Evolutionary conservation across 441 rosid genomes (phyloP).

Genomic region (Geranium incanum): DNA sequence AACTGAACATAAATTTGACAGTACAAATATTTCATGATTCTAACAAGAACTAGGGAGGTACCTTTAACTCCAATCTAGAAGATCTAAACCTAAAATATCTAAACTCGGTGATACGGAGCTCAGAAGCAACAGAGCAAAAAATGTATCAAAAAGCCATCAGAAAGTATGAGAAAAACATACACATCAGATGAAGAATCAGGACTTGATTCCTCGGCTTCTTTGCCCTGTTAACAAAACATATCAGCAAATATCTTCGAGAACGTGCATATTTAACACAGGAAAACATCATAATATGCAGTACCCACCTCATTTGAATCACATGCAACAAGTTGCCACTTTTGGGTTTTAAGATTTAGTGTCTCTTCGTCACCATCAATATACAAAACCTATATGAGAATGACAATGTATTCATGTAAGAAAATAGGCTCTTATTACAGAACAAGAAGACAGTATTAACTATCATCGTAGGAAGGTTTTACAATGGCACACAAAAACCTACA

Average conservation of each 20-base stretch:
- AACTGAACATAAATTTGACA: no score
- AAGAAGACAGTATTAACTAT: not conserved
- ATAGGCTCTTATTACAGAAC: not conserved
- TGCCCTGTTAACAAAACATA: conserved; percentile 40
- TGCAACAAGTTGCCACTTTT: conserved; percentile 50
- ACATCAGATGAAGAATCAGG: conserved; percentile 41
- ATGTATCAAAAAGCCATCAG: conserved; percentile 1
- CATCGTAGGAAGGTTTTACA: not conserved
- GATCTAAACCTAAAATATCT: not conserved
- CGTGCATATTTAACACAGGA: not conserved
- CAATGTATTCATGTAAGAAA: conserved; percentile 12
- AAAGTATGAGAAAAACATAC: conserved; percentile 33
- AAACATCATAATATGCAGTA: conserved; percentile 2
- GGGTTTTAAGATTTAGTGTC: conserved; percentile 44
- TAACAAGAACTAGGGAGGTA: conserved; percentile 5
- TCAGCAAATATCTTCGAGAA: conserved; percentile 9
- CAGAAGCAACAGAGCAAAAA: not conserved
- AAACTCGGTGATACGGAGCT: not conserved
- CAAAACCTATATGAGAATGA: conserved; percentile 37
- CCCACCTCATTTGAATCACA: conserved; percentile 47
- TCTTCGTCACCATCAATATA: conserved; percentile 83
- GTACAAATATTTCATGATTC: not conserved
- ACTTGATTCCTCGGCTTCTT: conserved; percentile 38
- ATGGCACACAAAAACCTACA: conserved; percentile 1
- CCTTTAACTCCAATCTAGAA: not conserved